These are phyloP conservation scores for Colletotrichum tropicicola DNA, from an alignment of 2,329 filamentous ascomycete species.

Conservation along the genomic window DNA sequence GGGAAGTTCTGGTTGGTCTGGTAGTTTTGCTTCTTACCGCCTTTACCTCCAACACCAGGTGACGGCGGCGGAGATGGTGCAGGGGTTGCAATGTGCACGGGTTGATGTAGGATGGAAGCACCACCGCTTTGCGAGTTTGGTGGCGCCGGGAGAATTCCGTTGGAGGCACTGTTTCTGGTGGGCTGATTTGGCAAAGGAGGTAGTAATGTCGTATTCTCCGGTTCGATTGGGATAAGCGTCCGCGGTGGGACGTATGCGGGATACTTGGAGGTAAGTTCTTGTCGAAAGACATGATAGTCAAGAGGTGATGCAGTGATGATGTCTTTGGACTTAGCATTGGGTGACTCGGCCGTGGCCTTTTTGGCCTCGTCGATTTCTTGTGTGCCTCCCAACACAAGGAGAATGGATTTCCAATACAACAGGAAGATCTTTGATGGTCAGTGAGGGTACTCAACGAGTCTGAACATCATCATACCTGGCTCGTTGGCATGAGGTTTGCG, in stretches of 20 bases:
- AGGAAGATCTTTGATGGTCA: conserved; percentile 70
- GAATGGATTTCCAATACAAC: conserved; percentile 89
- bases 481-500: conserved; percentile 67
- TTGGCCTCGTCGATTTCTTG: conserved; percentile 79
- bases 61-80: conserved; percentile 95
- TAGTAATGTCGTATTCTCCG: conserved; percentile 89
- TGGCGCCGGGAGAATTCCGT: conserved; percentile 68
- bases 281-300: conserved; percentile 95
- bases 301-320: conserved; percentile 91
- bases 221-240: conserved; percentile 83
- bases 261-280: conserved; percentile 98
- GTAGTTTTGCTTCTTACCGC: conserved; percentile 98
- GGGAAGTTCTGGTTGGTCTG: conserved; percentile 99
- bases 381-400: conserved; percentile 86
- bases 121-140: conserved; percentile 65
- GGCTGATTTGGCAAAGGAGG: conserved; percentile 84
- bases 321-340: conserved; percentile 71
- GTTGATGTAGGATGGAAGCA: conserved; percentile 89
- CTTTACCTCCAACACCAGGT: conserved; percentile 85
- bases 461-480: conserved; percentile 60
- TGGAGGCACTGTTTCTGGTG: conserved; percentile 66
- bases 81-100: conserved; percentile 98
- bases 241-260: conserved; percentile 93
- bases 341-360: conserved; percentile 70
- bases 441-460: not conserved